Evolutionary conservation across 2,329 filamentous ascomycete species (phyloP).

Genomic region (Sphaerulina musiva): DNA sequence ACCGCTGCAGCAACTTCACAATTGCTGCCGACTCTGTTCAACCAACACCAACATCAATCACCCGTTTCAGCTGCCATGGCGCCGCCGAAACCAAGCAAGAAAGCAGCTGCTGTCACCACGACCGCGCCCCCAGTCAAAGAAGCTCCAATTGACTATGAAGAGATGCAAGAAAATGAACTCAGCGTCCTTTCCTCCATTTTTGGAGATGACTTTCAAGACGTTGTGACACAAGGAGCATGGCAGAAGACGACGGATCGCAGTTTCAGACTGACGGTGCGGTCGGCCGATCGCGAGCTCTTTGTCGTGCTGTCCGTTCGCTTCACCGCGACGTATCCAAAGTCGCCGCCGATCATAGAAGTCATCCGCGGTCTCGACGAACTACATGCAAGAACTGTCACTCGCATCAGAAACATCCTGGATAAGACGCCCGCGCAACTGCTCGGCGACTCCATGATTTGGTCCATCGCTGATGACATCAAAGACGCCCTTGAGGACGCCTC

Average conservation of each 20-base stretch:
- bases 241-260: constrained; percentile 84
- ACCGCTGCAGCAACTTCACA: background rate
- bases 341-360: constrained; percentile 64
- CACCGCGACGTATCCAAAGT: constrained; percentile 86
- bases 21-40: constrained; percentile 4
- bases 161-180: constrained; percentile 82
- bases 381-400: constrained; percentile 63
- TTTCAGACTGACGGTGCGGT: constrained; percentile 73
- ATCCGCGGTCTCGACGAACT: constrained; percentile 56
- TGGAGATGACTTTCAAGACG: constrained; percentile 74
- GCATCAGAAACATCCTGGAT: constrained; percentile 62
- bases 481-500: constrained; percentile 82
- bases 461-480: constrained; percentile 54
- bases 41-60: background rate
- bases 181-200: constrained; percentile 83
- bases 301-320: constrained; percentile 71
- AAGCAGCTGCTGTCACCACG: constrained; percentile 24
- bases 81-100: constrained; percentile 43
- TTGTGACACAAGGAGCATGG: constrained; percentile 59
- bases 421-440: constrained; percentile 60
- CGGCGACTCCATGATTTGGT: constrained; percentile 60
- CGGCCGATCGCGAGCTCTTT: constrained; percentile 63
- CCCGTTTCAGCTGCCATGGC: constrained; percentile 34
- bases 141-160: constrained; percentile 60
- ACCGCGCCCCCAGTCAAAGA: constrained; percentile 9